Base-by-base conservation (phyloP, 2,329 filamentous ascomycete genomes). In the Aureobasidium pullulans region DNA sequence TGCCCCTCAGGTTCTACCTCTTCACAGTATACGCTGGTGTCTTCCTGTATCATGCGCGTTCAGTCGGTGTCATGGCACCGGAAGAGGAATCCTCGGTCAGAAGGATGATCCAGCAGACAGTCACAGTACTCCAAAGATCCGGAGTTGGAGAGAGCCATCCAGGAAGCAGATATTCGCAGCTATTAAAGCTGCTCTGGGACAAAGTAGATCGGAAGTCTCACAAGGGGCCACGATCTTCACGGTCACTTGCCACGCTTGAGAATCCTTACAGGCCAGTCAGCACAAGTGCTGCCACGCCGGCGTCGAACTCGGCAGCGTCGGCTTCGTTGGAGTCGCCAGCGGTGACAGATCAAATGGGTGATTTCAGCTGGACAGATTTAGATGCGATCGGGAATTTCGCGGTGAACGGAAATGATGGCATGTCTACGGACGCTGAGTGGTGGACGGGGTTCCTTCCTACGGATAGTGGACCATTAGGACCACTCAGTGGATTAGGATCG, bases 311-410 rank as follows among this genome's bases (percentile, higher is more conserved):
- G 11, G 57, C 53, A 10, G 46, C 60, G 15, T 66, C 66, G 6
- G 61, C 60, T n/a, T 62, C 64, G 10, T 54, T 62, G 1, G 57
- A 63, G 8, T 64, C 72, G 46, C 75, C 76, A 0, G 73, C 73
- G 29, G 65, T 76, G 11, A 76, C 75, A 5, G 76, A 78, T 62
- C 62, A 68, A 57, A 76, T 78, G 73, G 76, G 76, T 7, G 76
- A 78, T 61, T 79, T 79, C 64, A 75, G 73, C 31, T 79, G 76
- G 76, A 78, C 76, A 3, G 76, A 79, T 66, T 66, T 79, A 3
- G 68, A 72, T 61, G 76, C 76, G 13, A 76, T 79, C 13, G 76
- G 76, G 6, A 75, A 78, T 36, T 78, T 78, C 61, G 77, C 75
- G 0, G 72, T 78, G 54, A 75, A 76, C 65, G 76, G 75, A 0